These are phyloP conservation scores for Cladosporium sp. DNA, from an alignment of 2,329 filamentous ascomycete species.

Conservation along the genomic window DNA sequence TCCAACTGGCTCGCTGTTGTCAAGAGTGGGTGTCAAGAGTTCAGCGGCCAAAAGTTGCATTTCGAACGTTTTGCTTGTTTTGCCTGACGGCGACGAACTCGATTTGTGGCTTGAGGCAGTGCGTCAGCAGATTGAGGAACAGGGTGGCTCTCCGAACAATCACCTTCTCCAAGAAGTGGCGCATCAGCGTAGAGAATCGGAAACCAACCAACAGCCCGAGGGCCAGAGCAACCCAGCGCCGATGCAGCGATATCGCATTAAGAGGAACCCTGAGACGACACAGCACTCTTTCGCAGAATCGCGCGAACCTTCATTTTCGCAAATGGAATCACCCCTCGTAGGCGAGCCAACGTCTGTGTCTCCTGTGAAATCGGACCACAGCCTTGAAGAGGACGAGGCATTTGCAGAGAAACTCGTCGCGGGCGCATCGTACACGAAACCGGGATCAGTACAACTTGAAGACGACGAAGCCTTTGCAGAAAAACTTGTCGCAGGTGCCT, in stretches of 20 bases:
- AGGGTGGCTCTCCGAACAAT: constrained; percentile 46
- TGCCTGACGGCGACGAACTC: constrained; percentile 70
- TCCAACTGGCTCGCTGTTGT: constrained; percentile 59
- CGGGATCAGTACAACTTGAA: too few relatives aligned
- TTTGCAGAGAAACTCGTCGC: constrained; percentile 8
- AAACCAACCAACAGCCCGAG: background rate
- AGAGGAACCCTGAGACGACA: background rate
- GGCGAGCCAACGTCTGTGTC: background rate
- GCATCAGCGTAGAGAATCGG: background rate
- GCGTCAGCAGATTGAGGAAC: constrained; percentile 64
- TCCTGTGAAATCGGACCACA: background rate
- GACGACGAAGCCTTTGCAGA: too few relatives aligned
- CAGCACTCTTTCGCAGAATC: background rate
- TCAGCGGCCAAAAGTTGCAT: constrained; percentile 31
- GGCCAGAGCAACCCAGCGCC: background rate
- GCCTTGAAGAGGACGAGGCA: constrained; percentile 8
- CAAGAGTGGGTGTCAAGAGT: constrained; percentile 57
- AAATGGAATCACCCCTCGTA: background rate
- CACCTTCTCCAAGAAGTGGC: background rate
- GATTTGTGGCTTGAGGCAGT: constrained; percentile 68
- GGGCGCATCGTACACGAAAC: constrained; percentile 3
- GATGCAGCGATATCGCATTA: constrained; percentile 9
- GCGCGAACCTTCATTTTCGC: background rate
- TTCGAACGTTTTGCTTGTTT: constrained; percentile 67
- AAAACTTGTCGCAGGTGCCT: too few relatives aligned